A percentile compares a stretch with the other conserved stretches of the same genome.
Conservation (phyloP, 2,329 filamentous ascomycete genomes). For the Ramularia collo-cygni region DNA sequence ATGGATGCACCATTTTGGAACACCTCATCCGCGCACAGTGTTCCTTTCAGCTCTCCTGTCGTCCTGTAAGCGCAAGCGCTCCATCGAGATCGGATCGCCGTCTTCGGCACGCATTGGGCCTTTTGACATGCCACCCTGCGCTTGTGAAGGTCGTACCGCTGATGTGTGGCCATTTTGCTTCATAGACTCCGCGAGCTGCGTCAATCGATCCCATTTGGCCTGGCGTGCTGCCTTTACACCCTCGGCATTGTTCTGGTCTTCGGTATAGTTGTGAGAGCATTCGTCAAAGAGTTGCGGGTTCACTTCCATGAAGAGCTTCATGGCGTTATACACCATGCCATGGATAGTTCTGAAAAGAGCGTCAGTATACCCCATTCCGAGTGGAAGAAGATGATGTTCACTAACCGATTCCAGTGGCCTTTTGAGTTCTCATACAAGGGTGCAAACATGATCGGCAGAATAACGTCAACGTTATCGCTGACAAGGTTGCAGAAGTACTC, state of each 20-base stretch:
- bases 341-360: conserved; percentile 72
- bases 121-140: conserved; percentile 32
- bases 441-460: conserved; percentile 98
- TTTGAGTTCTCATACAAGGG: conserved; percentile 98
- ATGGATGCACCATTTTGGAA: conserved; percentile 17
- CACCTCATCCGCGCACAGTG: conserved; percentile 31
- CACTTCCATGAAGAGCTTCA: conserved; percentile 99
- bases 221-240: conserved; percentile 74
- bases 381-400: background rate
- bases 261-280: conserved; percentile 95
- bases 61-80: conserved; percentile 86
- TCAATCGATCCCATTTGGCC: conserved; percentile 81
- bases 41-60: conserved; percentile 48
- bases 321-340: conserved; percentile 99
- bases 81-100: conserved; percentile 69
- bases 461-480: conserved; percentile 97
- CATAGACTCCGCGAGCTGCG: conserved; percentile 62
- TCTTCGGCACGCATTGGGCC: conserved; percentile 56
- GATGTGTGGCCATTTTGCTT: conserved; percentile 25
- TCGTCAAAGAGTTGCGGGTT: conserved; percentile 98
- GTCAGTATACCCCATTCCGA: conserved; percentile 4
- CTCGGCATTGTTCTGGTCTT: conserved; percentile 88
- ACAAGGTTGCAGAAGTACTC: conserved; percentile 99
- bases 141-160: conserved; percentile 21
- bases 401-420: conserved; percentile 96